These are phyloP conservation scores for Lentinus brumalis DNA, from an alignment of 768 basidiomycete genomes.

Conservation along the genomic window DNA sequence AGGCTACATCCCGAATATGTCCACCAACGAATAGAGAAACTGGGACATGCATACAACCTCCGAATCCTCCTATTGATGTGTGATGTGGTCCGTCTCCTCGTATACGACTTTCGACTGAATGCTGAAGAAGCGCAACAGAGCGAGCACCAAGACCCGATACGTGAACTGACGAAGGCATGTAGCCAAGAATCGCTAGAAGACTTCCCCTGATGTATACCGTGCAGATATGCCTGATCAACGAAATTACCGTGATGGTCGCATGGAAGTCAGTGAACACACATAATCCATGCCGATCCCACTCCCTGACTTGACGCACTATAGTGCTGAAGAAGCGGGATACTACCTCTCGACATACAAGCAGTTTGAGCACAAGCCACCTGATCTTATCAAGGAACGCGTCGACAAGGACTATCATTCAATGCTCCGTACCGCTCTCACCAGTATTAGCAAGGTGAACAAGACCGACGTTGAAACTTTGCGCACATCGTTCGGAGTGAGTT, in stretches of 20 bases:
- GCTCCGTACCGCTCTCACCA: conserved; percentile 80
- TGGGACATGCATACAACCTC: conserved; percentile 80
- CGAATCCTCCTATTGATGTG: conserved; percentile 87
- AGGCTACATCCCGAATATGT: conserved; percentile 98
- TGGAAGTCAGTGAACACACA: conserved; percentile 66
- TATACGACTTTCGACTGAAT: background rate
- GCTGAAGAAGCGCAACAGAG: conserved; percentile 47
- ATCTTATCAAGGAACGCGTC: conserved; percentile 91
- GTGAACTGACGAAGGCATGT: conserved; percentile 85
- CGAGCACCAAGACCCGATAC: conserved; percentile 89
- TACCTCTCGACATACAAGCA: conserved; percentile 92
- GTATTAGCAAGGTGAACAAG: conserved; percentile 93
- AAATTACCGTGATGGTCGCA: conserved; percentile 87
- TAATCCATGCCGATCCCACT: background rate
- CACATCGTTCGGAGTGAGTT: conserved; percentile 85
- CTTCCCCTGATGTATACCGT: background rate
- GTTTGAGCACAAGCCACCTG: conserved; percentile 91
- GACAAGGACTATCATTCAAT: conserved; percentile 88
- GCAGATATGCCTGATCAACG: conserved; percentile 86
- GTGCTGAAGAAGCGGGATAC: conserved; percentile 88
- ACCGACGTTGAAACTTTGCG: conserved; percentile 94
- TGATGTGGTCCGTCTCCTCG: conserved; percentile 72
- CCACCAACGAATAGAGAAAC: conserved; percentile 84
- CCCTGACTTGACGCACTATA: conserved; percentile 32
- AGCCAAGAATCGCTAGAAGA: background rate